Base-by-base conservation (phyloP, 345 rosid genomes). In the Citrus cavaleriei region DNA sequence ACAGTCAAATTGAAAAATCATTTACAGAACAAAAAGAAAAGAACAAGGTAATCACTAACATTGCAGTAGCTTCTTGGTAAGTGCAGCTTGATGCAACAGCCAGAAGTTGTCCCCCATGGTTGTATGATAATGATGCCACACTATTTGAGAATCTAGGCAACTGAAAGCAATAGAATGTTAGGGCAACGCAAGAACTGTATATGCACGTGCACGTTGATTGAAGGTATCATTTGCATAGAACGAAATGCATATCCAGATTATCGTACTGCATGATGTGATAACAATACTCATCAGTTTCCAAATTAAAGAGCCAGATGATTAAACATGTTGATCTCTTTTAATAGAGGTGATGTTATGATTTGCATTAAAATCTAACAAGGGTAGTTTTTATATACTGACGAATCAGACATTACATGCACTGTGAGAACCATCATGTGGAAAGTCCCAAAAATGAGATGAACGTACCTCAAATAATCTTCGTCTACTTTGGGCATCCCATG, bases 11-110 rank as follows among this genome's bases (percentile, higher is more conserved):
- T 61, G 64, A 63, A 55, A 63, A 75, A 14, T 14, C 62, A 73
- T 77, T 51, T 3, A 46, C 22, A 34, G 35, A 34, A 55, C 25
- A 8, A 7, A n/a, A 61, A 10, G 9, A 55, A 58, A 30, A 57
- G 69, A 30, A 61, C 60, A 70, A 28, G 58, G 51, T 49, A 77
- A 54, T 27, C 80, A 35, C 95, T 87, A 78, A 95, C 98, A 73
- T 81, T 86, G 92, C 95, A 73, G 75, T 81, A 58, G 92, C 94
- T 84, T 89, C 90, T 78, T 91, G 89, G 82, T 91, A 92, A 40
- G 92, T 89, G 83, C 83, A 79, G 81, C 93, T 89, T 73, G 93
- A 86, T 76, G 95, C 98, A 73, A 93, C 85, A 0, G 98, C 98
- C 82, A 95, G 84, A 78, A 93, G 85, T 64, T 83, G 84, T 77